A percentile compares a stretch with the other conserved stretches of the same genome.
phyloP scores from a whole-genome alignment of 179 eudicot genomes.

The Drosera spatulata region DNA sequence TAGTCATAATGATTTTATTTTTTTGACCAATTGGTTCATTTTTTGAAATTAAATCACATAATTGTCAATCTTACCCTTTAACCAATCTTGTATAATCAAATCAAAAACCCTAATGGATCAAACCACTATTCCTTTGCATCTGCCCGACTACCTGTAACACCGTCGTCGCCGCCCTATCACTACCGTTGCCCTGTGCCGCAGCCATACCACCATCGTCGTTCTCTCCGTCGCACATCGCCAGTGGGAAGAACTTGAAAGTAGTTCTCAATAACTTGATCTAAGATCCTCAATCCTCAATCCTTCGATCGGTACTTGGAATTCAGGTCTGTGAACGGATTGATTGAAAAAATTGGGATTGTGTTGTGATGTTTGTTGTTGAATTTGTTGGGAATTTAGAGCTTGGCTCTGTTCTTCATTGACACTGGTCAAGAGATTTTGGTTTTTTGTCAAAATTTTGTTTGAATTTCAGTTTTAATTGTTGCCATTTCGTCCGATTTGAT shows the following conservation, averaged over 20 bases:
- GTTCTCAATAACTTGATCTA: conserved; percentile 9
- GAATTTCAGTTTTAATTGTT: not conserved
- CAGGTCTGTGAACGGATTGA: conserved; percentile 21
- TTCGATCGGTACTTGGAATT: conserved; percentile 62
- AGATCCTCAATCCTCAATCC: conserved; percentile 10
- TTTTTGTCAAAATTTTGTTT: not conserved
- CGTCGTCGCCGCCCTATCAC: too few relatives aligned
- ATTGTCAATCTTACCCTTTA: too few relatives aligned
- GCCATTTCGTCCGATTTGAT: not conserved
- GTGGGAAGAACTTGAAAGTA: conserved; percentile 64
- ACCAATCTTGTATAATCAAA: too few relatives aligned
- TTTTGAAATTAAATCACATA: too few relatives aligned
- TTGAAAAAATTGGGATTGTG: not conserved
- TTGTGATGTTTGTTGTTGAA: not conserved
- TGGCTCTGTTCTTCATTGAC: not conserved
- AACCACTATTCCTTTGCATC: too few relatives aligned
- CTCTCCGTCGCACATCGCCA: not conserved
- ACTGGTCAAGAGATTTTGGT: not conserved
- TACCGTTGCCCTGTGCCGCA: too few relatives aligned
- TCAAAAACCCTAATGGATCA: too few relatives aligned
- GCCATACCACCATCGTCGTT: not conserved
- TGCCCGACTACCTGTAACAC: too few relatives aligned
- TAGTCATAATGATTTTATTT: too few relatives aligned
- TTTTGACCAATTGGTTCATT: too few relatives aligned
- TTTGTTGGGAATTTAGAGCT: not conserved